A percentile compares a stretch with the other conserved stretches of the same genome.
Conservation (phyloP, 345 rosid genomes). For the Gossypium ekmanianum region DNA sequence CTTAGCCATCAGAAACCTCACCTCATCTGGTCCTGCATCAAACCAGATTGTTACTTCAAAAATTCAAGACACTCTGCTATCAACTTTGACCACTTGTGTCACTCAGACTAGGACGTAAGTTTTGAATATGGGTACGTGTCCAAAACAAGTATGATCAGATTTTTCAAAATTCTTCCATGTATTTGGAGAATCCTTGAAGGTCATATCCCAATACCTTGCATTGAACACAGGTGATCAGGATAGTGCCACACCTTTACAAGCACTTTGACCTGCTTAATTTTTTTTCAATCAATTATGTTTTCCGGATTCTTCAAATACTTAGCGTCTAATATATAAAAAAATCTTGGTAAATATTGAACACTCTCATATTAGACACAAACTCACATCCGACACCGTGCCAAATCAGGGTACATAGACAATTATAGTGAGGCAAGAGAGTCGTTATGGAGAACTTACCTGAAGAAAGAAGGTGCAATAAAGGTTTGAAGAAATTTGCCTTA, state of each 20-base stretch:
- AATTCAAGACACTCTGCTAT: neutral
- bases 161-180: neutral
- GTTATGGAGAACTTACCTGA: conserved; percentile 17
- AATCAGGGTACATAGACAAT: neutral
- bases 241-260: conserved; percentile 2
- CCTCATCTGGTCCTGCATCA: conserved; percentile 24
- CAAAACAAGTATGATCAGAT: neutral
- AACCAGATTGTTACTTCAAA: conserved; percentile 1
- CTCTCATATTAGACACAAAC: neutral
- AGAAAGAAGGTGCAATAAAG: conserved; percentile 26
- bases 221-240: no score
- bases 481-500: conserved; percentile 29
- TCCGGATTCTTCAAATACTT: neutral
- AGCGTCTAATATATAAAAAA: neutral
- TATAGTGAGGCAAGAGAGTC: neutral
- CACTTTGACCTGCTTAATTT: neutral
- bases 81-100: neutral
- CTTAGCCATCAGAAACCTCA: conserved; percentile 18
- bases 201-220: neutral
- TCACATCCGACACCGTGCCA: neutral
- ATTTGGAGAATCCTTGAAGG: neutral
- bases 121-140: neutral
- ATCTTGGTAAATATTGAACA: neutral
- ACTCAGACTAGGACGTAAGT: neutral
- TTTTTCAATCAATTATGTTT: neutral